These are phyloP conservation scores for Pichia pseudocactophila DNA, from an alignment of 805 yeast genomes.

Conservation along the genomic window DNA sequence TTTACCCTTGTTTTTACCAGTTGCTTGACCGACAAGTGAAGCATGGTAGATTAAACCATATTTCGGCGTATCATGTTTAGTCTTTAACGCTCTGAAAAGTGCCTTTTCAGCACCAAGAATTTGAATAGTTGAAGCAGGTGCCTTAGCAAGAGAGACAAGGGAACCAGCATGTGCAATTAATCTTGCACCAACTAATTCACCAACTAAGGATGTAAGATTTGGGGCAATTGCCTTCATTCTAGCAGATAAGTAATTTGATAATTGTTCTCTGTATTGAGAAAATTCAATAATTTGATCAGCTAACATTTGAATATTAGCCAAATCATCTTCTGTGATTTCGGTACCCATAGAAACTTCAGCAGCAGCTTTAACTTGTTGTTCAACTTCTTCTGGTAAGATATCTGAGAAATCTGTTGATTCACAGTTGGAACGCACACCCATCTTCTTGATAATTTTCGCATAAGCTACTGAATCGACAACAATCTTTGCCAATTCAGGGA, in stretches of 20 bases:
- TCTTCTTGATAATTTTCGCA: slow-evolving; percentile 85
- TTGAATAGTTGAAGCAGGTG: slow-evolving; percentile 98
- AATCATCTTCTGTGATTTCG: slow-evolving; percentile 87
- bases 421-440: slow-evolving; percentile 93
- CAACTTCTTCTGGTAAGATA: slow-evolving; percentile 87
- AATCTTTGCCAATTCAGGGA: slow-evolving; percentile 98
- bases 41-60: slow-evolving; percentile 97
- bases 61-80: slow-evolving; percentile 97
- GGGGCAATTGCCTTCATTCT: slow-evolving; percentile 99
- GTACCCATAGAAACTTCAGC: slow-evolving; percentile 99
- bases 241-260: slow-evolving; percentile 80
- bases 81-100: slow-evolving; percentile 93
- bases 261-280: slow-evolving; percentile 92
- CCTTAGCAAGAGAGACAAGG: slow-evolving; percentile 87
- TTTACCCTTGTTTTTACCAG: slow-evolving; percentile 97
- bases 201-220: slow-evolving; percentile 88
- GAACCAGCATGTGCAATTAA: slow-evolving; percentile 97
- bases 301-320: slow-evolving; percentile 77
- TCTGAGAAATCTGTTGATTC: slow-evolving; percentile 83
- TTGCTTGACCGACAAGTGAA: slow-evolving; percentile 93
- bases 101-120: slow-evolving; percentile 99
- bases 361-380: slow-evolving; percentile 86
- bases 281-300: slow-evolving; percentile 96
- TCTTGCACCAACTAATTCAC: slow-evolving; percentile 98
- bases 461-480: slow-evolving; percentile 92